A percentile compares a stretch with the other conserved stretches of the same genome.
These are phyloP conservation scores for Salix viminalis DNA, from an alignment of 345 rosid species.

Conservation along the genomic window DNA sequence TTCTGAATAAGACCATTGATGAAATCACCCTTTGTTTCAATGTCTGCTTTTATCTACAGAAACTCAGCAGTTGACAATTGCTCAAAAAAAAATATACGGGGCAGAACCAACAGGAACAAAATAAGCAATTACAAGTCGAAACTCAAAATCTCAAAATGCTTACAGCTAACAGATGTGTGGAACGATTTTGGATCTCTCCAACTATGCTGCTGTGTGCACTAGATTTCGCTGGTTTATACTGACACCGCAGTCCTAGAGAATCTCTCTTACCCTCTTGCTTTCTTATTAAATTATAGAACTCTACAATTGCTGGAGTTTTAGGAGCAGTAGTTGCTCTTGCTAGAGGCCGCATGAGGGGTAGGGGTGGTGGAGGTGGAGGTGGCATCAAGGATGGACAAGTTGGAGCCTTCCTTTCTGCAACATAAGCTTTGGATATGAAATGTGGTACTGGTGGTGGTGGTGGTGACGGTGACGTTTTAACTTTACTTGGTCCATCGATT, in stretches of 20 bases:
- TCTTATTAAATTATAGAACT: slow-evolving; percentile 40
- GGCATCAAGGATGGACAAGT: slow-evolving; percentile 35
- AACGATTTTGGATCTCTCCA: slow-evolving; percentile 89
- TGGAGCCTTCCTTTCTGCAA: slow-evolving; percentile 24
- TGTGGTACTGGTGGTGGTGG: slow-evolving; percentile 14
- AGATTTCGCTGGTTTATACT: slow-evolving; percentile 28
- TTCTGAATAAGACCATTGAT: slow-evolving; percentile 64
- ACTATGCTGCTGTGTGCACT: slow-evolving; percentile 74
- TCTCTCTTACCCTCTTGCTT: slow-evolving; percentile 53
- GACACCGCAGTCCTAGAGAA: slow-evolving; percentile 25
- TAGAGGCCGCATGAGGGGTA: slow-evolving; percentile 47
- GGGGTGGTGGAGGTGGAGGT: slow-evolving; percentile 64
- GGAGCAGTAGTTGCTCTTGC: slow-evolving; percentile 45
- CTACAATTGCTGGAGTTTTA: slow-evolving; percentile 45
- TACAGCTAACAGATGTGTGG: slow-evolving; percentile 81
- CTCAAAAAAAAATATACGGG: neutral
- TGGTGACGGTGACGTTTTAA: slow-evolving; percentile 15
- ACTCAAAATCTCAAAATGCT: slow-evolving; percentile 16
- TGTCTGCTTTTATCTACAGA: slow-evolving; percentile 70
- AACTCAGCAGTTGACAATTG: slow-evolving; percentile 5
- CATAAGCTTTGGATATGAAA: slow-evolving; percentile 25
- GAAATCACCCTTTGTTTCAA: slow-evolving; percentile 78
- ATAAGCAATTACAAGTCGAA: neutral
- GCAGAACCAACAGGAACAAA: slow-evolving; percentile 3
- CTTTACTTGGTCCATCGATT: slow-evolving; percentile 29